Evolutionary conservation across 73 alveolate species (phyloP), one percentile per base, ranked within the genome.

Genomic region (Uronychia binucleata): DNA sequence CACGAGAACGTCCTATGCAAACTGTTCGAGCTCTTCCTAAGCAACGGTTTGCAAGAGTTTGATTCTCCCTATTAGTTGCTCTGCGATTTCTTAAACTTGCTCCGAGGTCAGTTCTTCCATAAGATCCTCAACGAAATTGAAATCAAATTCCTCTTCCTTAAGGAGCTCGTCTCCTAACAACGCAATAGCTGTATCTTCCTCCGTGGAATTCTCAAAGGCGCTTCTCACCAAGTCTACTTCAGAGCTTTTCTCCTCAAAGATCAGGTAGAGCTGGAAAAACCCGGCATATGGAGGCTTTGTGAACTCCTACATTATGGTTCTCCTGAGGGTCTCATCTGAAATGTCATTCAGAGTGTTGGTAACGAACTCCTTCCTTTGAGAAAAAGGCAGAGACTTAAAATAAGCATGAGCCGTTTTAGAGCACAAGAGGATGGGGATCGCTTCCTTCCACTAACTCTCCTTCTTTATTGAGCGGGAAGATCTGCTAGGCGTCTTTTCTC

Each of bases 401-500:
- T 1, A 85, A 27, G 91, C 80, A 34, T 77, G 81, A 29, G 86
- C 91, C 0, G 91, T 85, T 46, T 77, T 85, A 30, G 91, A 85
- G 27, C 76, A 33, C 26, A 85, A 57, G 11, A 85, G 57, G 30
- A 77, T 77, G 30, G 57, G 31, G 0, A 35, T 33, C 11, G 74
- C 0, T 14, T 74, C 83, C 1, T n/a, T 74, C 57, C 76, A 28
- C 57, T 83, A 32, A 26, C 28, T 84, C 26, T 67, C 78, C 5
- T 67, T 26, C n/a, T n/a, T n/a, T n/a, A n/a, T n/a, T n/a, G n/a
- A n/a, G n/a, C n/a, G n/a, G n/a, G n/a, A n/a, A n/a, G n/a, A n/a
- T n/a, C n/a, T n/a, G n/a, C n/a, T n/a, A n/a, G n/a, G n/a, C n/a
- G n/a, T n/a, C n/a, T n/a, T n/a, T n/a, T n/a, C n/a, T n/a, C n/a